Evolutionary conservation across 768 basidiomycete species (phyloP).

Genomic region (Amanita polypyramis): DNA sequence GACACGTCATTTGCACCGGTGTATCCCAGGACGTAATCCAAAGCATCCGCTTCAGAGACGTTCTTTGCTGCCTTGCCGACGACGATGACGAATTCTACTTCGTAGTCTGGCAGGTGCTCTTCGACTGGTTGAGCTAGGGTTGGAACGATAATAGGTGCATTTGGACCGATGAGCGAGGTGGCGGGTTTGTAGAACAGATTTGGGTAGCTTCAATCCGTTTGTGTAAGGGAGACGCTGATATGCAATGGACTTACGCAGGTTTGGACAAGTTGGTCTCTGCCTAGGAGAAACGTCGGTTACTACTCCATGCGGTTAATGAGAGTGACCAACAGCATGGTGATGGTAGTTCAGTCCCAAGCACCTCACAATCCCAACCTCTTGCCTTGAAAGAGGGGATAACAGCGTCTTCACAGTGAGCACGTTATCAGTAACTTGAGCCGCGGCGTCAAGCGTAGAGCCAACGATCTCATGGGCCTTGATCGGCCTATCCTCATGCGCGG

Average conservation of each 20-base stretch:
- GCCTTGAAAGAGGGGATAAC: constrained; percentile 55
- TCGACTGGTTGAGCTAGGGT: constrained; percentile 57
- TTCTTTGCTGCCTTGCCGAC: constrained; percentile 76
- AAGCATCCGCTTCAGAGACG: constrained; percentile 69
- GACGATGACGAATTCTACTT: constrained; percentile 73
- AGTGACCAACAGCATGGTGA: constrained; percentile 68
- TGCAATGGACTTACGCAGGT: constrained; percentile 39
- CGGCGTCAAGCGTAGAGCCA: constrained; percentile 58
- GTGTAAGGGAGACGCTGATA: not conserved
- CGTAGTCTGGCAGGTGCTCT: constrained; percentile 71
- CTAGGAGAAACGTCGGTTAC: constrained; percentile 21
- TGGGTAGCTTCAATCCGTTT: constrained; percentile 36
- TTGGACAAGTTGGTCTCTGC: constrained; percentile 54
- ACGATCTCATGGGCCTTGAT: constrained; percentile 66
- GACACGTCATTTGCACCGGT: constrained; percentile 79
- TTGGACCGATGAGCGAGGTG: constrained; percentile 59
- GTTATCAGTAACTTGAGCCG: constrained; percentile 50
- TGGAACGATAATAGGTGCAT: constrained; percentile 56
- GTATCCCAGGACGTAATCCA: constrained; percentile 82
- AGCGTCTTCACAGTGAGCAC: constrained; percentile 64
- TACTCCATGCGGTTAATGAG: not conserved
- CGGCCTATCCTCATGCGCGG: constrained; percentile 35
- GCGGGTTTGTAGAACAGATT: constrained; percentile 75
- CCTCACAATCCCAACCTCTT: constrained; percentile 59
- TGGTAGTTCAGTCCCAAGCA: constrained; percentile 77